Percentiles rank a stretch among this genome's conserved stretches.
phyloP scores from a whole-genome alignment of 352 stramenopile species.

The Blastocystis sp. region DNA sequence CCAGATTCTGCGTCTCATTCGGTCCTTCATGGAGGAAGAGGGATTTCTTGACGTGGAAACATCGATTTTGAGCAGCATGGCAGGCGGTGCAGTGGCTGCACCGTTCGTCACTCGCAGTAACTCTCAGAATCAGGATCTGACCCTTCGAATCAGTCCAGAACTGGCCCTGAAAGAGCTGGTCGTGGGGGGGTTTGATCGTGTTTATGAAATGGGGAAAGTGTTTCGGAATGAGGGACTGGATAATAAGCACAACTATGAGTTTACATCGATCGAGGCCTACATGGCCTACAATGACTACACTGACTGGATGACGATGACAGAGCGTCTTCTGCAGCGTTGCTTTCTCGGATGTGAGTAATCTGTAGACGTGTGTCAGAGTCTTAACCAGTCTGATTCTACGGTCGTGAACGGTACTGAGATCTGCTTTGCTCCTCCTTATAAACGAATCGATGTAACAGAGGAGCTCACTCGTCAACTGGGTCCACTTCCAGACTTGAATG shows the following conservation, averaged over 20 bases:
- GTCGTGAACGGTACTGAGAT: constrained; percentile 67
- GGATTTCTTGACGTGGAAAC: constrained; percentile 97
- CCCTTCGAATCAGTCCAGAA: constrained; percentile 91
- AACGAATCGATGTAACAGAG: constrained; percentile 84
- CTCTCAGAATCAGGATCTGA: constrained; percentile 88
- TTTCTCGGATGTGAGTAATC: neutral
- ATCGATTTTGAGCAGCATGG: constrained; percentile 88
- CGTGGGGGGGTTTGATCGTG: constrained; percentile 90
- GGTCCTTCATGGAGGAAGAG: constrained; percentile 2
- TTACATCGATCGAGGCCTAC: constrained; percentile 97
- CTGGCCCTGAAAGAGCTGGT: constrained; percentile 93
- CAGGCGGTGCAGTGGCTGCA: constrained; percentile 88
- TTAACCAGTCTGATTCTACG: neutral
- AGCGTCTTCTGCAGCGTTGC: constrained; percentile 69
- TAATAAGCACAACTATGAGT: constrained; percentile 95
- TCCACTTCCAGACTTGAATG: constrained; percentile 35
- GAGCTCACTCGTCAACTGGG: constrained; percentile 69
- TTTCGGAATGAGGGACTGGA: constrained; percentile 98
- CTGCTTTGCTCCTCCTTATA: constrained; percentile 86
- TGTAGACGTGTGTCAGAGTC: neutral
- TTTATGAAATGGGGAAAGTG: constrained; percentile 95
- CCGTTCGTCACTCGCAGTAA: constrained; percentile 93
- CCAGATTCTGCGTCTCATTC: constrained; percentile 83
- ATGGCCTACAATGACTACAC: constrained; percentile 95
- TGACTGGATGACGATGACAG: constrained; percentile 92